Evolutionary conservation across 2,329 filamentous ascomycete species (phyloP).

Genomic region (Pseudocercospora crystallina): DNA sequence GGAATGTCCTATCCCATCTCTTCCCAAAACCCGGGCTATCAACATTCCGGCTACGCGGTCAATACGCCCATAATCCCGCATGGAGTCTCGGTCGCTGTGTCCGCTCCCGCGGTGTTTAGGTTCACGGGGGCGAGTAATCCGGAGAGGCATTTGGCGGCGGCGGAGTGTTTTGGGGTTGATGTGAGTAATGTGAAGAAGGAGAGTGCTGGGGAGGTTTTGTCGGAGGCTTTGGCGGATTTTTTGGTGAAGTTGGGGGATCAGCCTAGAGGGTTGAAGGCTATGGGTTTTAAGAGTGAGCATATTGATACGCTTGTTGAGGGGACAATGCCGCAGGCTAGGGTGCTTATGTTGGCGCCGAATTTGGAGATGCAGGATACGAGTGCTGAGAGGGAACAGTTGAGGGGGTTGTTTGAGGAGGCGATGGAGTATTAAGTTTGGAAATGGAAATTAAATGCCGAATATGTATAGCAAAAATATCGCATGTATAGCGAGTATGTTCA

Average conservation of each 20-base stretch:
- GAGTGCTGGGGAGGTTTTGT: conserved; percentile 83
- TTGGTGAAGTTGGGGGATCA: conserved; percentile 83
- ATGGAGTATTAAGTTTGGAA: conserved; percentile 39
- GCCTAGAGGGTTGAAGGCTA: conserved; percentile 75
- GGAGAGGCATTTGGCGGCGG: conserved; percentile 83
- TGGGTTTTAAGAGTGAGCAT: conserved; percentile 76
- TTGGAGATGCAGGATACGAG: conserved; percentile 54
- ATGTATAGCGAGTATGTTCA: neutral
- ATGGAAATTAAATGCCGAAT: too few species aligned
- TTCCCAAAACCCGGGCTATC: conserved; percentile 88
- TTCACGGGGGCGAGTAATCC: conserved; percentile 93
- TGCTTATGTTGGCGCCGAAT: conserved; percentile 86
- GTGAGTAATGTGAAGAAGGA: conserved; percentile 83
- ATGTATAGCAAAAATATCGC: too few species aligned
- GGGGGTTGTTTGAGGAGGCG: conserved; percentile 49
- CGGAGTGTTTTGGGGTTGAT: conserved; percentile 88
- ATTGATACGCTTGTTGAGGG: conserved; percentile 86
- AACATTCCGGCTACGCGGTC: conserved; percentile 82
- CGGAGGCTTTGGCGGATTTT: conserved; percentile 79
- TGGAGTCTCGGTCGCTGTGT: conserved; percentile 91
- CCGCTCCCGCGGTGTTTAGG: conserved; percentile 87
- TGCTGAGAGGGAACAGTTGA: conserved; percentile 51
- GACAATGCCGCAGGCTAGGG: conserved; percentile 86
- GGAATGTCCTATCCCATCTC: conserved; percentile 98
- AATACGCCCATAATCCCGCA: conserved; percentile 82